Evolutionary conservation across 1,139 yeast genomes (phyloP).

Genomic region (Diutina sp.): DNA sequence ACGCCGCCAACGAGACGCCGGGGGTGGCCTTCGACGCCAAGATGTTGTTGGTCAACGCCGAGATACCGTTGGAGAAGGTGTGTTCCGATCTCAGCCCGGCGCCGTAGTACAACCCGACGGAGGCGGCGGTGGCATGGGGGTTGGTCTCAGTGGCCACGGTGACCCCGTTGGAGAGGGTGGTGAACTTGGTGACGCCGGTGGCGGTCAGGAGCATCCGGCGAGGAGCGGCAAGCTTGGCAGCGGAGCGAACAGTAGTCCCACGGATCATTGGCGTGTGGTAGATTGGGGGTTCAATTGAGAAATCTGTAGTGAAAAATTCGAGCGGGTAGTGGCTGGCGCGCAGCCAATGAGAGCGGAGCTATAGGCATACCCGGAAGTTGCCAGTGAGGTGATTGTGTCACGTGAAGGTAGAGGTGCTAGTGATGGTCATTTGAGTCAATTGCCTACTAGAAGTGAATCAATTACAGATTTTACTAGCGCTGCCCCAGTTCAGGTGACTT

Average conservation of each 20-base stretch:
- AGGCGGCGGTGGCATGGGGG: slow-evolving; percentile 40
- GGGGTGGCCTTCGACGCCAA: slow-evolving; percentile 27
- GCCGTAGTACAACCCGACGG: slow-evolving; percentile 58
- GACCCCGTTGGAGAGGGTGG: slow-evolving; percentile 61
- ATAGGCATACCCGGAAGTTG: neutral
- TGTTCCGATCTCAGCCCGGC: slow-evolving; percentile 76
- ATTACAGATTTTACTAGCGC: neutral
- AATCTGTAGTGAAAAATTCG: neutral
- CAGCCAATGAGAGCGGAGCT: neutral
- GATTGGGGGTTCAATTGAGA: slow-evolving; percentile 1
- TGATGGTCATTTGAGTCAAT: no score
- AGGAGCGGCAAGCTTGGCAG: slow-evolving; percentile 19
- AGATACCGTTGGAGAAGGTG: slow-evolving; percentile 68
- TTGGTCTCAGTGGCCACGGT: slow-evolving; percentile 59
- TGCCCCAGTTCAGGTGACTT: neutral
- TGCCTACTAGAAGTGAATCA: neutral
- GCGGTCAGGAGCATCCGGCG: slow-evolving; percentile 50
- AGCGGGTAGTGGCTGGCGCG: slow-evolving; percentile 1
- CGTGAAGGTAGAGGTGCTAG: no score
- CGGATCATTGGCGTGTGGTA: slow-evolving; percentile 17
- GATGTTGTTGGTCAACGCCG: slow-evolving; percentile 47
- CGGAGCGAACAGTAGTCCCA: slow-evolving; percentile 22
- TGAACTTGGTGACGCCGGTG: slow-evolving; percentile 48
- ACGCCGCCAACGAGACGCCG: slow-evolving; percentile 34
- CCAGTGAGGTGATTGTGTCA: neutral